Evolutionary conservation across 176 grass and related monocot species (phyloP).

Genomic region (Carex pumila): DNA sequence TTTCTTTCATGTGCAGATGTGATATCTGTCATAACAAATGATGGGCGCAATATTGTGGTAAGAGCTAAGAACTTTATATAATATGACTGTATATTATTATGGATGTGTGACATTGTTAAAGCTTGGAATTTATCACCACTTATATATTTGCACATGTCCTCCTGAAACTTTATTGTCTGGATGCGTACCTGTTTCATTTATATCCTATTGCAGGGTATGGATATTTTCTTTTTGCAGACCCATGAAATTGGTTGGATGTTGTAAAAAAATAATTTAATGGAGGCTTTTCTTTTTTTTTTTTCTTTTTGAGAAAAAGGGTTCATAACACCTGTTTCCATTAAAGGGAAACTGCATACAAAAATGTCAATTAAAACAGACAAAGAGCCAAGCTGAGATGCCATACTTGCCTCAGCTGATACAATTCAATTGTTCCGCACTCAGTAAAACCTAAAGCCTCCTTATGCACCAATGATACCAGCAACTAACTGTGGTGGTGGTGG

Average conservation of each 20-base stretch:
- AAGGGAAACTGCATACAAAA: not conserved
- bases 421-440: not conserved
- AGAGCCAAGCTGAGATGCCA: not conserved
- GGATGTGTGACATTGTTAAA: not conserved
- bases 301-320: not conserved
- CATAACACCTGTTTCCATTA: not conserved
- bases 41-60: conserved; percentile 93
- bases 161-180: not conserved
- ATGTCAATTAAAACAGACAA: not conserved
- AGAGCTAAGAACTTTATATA: conserved; percentile 25
- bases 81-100: not conserved
- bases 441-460: not conserved
- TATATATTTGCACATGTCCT: not conserved
- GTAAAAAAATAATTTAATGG: not conserved
- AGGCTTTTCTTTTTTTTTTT: not conserved
- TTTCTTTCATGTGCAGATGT: conserved; percentile 37
- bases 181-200: not conserved
- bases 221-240: not conserved
- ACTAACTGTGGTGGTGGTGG: not conserved
- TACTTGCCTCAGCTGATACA: not conserved
- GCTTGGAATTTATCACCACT: not conserved
- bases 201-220: not conserved
- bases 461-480: not conserved
- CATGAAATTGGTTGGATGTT: not conserved
- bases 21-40: conserved; percentile 95